Evolutionary conservation across 306 rosid species (phyloP).

Genomic region (Vigna radiata): DNA sequence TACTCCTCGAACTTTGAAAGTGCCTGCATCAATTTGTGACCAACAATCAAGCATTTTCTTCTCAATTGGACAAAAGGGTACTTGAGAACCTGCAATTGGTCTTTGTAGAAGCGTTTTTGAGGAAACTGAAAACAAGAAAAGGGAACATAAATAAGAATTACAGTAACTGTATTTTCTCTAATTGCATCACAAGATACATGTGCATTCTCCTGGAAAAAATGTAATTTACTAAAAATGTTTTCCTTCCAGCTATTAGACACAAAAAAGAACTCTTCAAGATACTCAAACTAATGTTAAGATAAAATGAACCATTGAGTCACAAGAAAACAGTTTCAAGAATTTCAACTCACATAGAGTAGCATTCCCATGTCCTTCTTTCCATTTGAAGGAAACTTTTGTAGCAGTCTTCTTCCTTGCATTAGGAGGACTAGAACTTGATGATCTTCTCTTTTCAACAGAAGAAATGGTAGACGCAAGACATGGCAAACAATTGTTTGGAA

Average conservation of each 20-base stretch:
- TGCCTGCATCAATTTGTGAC: constrained; percentile 84
- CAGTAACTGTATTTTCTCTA: background rate
- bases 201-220: background rate
- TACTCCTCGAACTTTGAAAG: constrained; percentile 83
- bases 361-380: constrained; percentile 72
- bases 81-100: constrained; percentile 93
- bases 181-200: constrained; percentile 12
- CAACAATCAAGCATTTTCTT: constrained; percentile 93
- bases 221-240: constrained; percentile 1
- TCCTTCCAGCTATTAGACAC: constrained; percentile 4
- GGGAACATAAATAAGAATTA: constrained; percentile 28
- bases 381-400: constrained; percentile 70
- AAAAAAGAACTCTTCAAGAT: constrained; percentile 9
- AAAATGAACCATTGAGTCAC: background rate
- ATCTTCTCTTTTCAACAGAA: constrained; percentile 79
- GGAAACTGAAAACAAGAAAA: constrained; percentile 72
- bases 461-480: constrained; percentile 80
- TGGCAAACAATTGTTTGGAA: constrained; percentile 86
- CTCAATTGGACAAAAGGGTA: constrained; percentile 85
- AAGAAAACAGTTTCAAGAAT: constrained; percentile 33
- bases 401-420: constrained; percentile 72
- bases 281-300: background rate
- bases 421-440: constrained; percentile 82
- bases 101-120: constrained; percentile 81
- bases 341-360: constrained; percentile 71